A percentile compares a stretch with the other conserved stretches of the same genome.
Evolutionary conservation across 805 yeast species (phyloP).

Genomic region (Saccharomycopsis lassenensis): DNA sequence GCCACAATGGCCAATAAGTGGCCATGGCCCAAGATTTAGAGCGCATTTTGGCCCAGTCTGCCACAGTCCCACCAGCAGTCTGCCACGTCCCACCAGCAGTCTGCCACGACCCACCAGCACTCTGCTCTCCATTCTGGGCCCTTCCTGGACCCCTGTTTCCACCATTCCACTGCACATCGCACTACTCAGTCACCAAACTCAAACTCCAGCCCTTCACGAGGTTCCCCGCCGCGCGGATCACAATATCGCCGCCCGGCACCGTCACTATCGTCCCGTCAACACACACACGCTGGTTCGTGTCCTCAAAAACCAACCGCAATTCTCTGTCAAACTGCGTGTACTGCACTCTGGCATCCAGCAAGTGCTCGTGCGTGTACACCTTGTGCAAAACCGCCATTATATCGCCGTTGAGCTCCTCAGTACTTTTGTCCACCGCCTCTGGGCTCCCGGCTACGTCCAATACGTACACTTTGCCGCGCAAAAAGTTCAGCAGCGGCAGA

Average conservation of each 20-base stretch:
- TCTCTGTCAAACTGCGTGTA: slow-evolving; percentile 7
- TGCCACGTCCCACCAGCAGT: neutral
- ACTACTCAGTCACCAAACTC: neutral
- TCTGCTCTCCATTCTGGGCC: neutral
- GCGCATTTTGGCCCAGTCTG: too few relatives aligned
- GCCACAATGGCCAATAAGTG: too few relatives aligned
- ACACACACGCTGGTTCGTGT: slow-evolving; percentile 41
- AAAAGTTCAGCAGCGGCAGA: slow-evolving; percentile 34
- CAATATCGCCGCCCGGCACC: slow-evolving; percentile 1
- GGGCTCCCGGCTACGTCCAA: slow-evolving; percentile 4
- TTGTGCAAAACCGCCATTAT: neutral
- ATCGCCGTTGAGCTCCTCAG: slow-evolving; percentile 21
- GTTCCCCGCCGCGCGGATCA: slow-evolving; percentile 4
- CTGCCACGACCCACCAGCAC: neutral
- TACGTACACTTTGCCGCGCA: slow-evolving; percentile 3
- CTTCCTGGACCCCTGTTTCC: neutral
- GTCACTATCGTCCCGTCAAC: slow-evolving; percentile 52
- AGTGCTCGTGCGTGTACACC: slow-evolving; percentile 39
- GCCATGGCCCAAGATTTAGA: too few relatives aligned
- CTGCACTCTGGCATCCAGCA: slow-evolving; percentile 29
- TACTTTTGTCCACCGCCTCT: slow-evolving; percentile 29
- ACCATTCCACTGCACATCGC: neutral
- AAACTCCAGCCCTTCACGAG: slow-evolving; percentile 2
- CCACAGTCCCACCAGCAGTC: neutral
- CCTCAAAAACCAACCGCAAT: slow-evolving; percentile 22